These are phyloP conservation scores for Pythium coloratum DNA, from an alignment of 352 stramenopile genomes.

Conservation along the genomic window DNA sequence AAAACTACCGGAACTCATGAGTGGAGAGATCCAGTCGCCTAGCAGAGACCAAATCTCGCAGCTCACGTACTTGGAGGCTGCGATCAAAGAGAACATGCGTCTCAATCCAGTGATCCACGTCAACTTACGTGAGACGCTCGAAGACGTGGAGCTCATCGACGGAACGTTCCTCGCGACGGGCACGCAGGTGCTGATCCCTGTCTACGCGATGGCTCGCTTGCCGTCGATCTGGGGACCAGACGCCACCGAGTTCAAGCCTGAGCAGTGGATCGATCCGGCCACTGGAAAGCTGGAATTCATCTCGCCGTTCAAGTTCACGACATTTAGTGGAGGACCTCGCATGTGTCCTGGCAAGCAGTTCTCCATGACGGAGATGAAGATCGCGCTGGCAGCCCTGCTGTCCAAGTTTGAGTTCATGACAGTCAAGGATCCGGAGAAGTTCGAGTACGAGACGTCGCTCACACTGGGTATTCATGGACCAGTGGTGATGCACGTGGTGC, in stretches of 20 bases:
- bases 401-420: slow-evolving; percentile 40
- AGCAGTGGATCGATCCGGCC: slow-evolving; percentile 57
- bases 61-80: slow-evolving; percentile 62
- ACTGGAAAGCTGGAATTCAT: slow-evolving; percentile 34
- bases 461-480: neutral
- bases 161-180: slow-evolving; percentile 54
- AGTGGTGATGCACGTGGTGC: neutral
- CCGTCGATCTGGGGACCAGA: slow-evolving; percentile 59
- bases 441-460: slow-evolving; percentile 5
- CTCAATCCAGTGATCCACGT: slow-evolving; percentile 57
- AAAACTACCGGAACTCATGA: slow-evolving; percentile 38
- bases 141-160: slow-evolving; percentile 58
- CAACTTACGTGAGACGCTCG: slow-evolving; percentile 40
- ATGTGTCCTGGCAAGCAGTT: slow-evolving; percentile 59
- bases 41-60: slow-evolving; percentile 46
- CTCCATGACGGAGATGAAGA: slow-evolving; percentile 65
- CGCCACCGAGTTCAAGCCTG: slow-evolving; percentile 54
- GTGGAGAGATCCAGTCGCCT: slow-evolving; percentile 15
- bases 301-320: slow-evolving; percentile 60
- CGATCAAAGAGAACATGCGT: slow-evolving; percentile 63
- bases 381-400: slow-evolving; percentile 44
- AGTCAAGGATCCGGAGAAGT: slow-evolving; percentile 11
- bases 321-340: slow-evolving; percentile 60
- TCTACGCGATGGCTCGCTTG: slow-evolving; percentile 57
- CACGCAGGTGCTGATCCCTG: slow-evolving; percentile 45